Percentiles rank a stretch among this genome's conserved stretches.
Conservation (phyloP, 2,329 filamentous ascomycete species). For the Trichophyton rubrum region DNA sequence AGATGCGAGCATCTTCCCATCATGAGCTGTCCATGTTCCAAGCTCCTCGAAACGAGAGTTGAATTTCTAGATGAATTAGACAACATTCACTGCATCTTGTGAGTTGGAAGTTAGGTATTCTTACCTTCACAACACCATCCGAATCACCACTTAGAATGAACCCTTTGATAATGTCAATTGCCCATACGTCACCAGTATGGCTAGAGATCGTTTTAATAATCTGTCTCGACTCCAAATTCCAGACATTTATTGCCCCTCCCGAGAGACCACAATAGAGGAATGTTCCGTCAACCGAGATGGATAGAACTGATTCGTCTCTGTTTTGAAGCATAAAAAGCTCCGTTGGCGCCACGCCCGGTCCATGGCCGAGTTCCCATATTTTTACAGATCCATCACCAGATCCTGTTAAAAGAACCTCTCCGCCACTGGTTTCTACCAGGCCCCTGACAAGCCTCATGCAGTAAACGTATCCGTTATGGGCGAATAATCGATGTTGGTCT, state of each 20-base stretch:
- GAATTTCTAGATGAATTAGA: conserved; percentile 42
- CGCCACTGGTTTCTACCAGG: conserved; percentile 56
- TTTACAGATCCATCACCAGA: conserved; percentile 91
- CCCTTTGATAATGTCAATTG: conserved; percentile 72
- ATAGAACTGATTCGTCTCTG: conserved; percentile 54
- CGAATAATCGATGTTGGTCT: conserved; percentile 71
- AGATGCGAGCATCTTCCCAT: conserved; percentile 77
- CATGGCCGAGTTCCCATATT: conserved; percentile 65
- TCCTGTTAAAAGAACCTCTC: conserved; percentile 76
- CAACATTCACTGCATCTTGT: neutral
- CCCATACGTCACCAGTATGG: conserved; percentile 70
- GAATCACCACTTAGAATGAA: conserved; percentile 79
- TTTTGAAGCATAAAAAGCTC: conserved; percentile 58
- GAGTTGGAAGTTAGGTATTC: conserved; percentile 24
- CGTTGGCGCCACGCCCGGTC: conserved; percentile 49
- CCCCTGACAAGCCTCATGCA: conserved; percentile 82
- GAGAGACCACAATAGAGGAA: conserved; percentile 87
- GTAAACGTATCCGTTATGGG: conserved; percentile 91
- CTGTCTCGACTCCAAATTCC: conserved; percentile 92
- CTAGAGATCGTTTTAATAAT: conserved; percentile 75
- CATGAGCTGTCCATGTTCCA: conserved; percentile 67
- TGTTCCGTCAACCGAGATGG: conserved; percentile 73
- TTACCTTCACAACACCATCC: conserved; percentile 70
- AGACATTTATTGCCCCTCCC: conserved; percentile 80
- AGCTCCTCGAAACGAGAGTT: conserved; percentile 76